Evolutionary conservation across 208 protist species (phyloP), one percentile per base, ranked within the genome.

Genomic region (Polymyxa betae): DNA sequence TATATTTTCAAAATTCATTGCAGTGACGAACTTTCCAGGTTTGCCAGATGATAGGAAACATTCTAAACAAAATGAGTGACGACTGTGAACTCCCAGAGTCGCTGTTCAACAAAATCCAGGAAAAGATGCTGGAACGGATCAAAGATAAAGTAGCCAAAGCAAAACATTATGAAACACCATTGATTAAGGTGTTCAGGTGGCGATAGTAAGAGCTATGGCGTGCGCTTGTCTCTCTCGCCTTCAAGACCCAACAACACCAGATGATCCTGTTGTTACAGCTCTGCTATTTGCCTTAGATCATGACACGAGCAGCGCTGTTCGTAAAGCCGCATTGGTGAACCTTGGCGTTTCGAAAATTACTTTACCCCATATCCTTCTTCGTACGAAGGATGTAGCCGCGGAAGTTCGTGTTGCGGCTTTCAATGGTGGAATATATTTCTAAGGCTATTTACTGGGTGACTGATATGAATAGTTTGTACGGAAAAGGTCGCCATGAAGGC

Each of bases 401-500:
- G 72, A 82, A 5, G 72, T 82, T 82, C 72, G 72, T 5, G 16
- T 82, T 12, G 72, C 72, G 16, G 72, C 72, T 12, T 82, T 82
- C n/a, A 82, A 82, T 16, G n/a, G 72, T 82, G 35, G 10, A 12
- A 5, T 82, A 12, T n/a, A n/a, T 38, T 5, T 60, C 24, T 82
- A 5, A n/a, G 16, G 16, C 5, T 82, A 82, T 82, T n/a, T 82
- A 40, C 35, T 35, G 35, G 16, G 16, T 82, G 72, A 12, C 35
- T 35, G 10, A 82, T 43, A 20, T 82, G 5, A 40, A 5, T 35
- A 82, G 72, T 82, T 20, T 82, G 72, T 43, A 16, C 72, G 40
- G 72, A 82, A 43, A 82, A 82, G n/a, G 35, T 82, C 16, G 72
- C 72, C n/a, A 82, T 82, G 72, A 82, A 82, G 40, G 72, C 72